Evolutionary conservation across 306 rosid species (phyloP).

Genomic region (Dryas alaskensis): DNA sequence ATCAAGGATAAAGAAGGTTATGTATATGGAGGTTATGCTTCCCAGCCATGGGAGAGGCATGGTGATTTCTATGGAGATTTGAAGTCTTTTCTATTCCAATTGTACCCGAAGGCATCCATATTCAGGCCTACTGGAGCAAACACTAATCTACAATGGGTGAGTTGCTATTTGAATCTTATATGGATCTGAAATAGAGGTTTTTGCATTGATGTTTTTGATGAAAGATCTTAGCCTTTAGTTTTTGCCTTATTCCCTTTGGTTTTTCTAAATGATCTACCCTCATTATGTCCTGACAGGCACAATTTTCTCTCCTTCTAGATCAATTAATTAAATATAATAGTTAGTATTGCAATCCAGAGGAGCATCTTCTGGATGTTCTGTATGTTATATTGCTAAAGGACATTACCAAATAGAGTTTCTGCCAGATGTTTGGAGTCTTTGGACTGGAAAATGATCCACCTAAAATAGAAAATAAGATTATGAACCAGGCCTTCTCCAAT

Average conservation of each 20-base stretch:
- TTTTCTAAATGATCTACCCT: not conserved
- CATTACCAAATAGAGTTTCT: not conserved
- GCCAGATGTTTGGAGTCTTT: not conserved
- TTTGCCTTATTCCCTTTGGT: not conserved
- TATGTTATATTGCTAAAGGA: not conserved
- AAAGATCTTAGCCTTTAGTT: not conserved
- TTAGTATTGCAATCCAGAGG: not conserved
- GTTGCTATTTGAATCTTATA: not conserved
- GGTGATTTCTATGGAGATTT: constrained; percentile 88
- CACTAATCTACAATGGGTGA: constrained; percentile 89
- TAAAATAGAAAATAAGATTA: not conserved
- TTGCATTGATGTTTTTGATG: not conserved
- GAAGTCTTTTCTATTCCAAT: constrained; percentile 75
- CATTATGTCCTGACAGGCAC: not conserved
- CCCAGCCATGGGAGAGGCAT: constrained; percentile 89
- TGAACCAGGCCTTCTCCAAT: not conserved
- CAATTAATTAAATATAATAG: no score
- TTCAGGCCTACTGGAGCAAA: constrained; percentile 85
- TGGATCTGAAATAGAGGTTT: constrained; percentile 10
- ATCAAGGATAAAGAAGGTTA: constrained; percentile 77
- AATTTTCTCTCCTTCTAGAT: not conserved
- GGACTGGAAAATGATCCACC: not conserved
- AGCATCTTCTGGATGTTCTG: not conserved
- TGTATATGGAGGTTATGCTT: constrained; percentile 90
- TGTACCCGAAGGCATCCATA: constrained; percentile 71